phyloP scores from a whole-genome alignment of 164 flowering plant species.

The Saururus chinensis region DNA sequence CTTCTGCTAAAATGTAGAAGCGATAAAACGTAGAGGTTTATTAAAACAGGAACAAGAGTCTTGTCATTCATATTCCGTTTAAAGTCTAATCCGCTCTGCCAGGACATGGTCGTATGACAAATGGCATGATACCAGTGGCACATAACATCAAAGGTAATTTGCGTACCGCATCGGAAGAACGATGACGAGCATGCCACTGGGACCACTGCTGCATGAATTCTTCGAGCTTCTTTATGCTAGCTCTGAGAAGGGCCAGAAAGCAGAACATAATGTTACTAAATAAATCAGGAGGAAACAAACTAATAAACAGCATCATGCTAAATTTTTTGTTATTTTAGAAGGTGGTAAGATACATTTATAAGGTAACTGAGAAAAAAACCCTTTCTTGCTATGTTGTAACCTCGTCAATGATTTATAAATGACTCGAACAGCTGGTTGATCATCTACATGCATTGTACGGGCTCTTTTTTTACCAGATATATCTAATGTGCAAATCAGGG shows the following conservation, averaged over 20 bases:
- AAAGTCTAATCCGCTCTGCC: too few species aligned
- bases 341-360: neutral
- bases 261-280: neutral
- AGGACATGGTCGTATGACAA: neutral
- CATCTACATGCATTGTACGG: slow-evolving; percentile 37
- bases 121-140: neutral
- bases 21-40: too few species aligned
- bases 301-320: too few species aligned
- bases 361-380: neutral
- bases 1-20: too few species aligned
- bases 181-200: slow-evolving; percentile 62
- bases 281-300: too few species aligned
- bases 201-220: slow-evolving; percentile 85
- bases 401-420: slow-evolving; percentile 56
- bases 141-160: neutral
- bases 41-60: too few species aligned
- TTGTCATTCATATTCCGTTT: too few species aligned
- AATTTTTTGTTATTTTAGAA: too few species aligned
- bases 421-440: slow-evolving; percentile 64
- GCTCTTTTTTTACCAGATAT: slow-evolving; percentile 63
- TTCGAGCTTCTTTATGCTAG: slow-evolving; percentile 70
- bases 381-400: slow-evolving; percentile 15
- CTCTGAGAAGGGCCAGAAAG: slow-evolving; percentile 27
- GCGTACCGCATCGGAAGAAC: slow-evolving; percentile 6
- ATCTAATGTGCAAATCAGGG: slow-evolving; percentile 35